phyloP scores from a whole-genome alignment of 805 yeast genomes.

The Kazachstania kunashirensis region DNA sequence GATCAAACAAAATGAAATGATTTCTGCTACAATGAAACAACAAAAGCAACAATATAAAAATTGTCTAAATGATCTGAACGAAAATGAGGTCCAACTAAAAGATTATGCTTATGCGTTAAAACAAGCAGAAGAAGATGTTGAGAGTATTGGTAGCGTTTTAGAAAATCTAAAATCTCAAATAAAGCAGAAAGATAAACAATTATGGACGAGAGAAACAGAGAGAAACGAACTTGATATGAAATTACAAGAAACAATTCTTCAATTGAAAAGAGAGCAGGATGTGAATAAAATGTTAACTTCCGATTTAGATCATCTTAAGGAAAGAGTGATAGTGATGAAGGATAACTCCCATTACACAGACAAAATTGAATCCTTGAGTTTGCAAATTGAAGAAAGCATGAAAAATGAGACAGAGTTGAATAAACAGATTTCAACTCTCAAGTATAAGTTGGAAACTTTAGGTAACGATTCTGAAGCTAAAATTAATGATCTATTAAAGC shows the following conservation, averaged over 20 bases:
- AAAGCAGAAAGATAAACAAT: constrained; percentile 42
- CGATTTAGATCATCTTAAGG: constrained; percentile 44
- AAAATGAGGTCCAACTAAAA: constrained; percentile 60
- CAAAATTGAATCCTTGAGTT: constrained; percentile 46
- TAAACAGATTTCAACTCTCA: constrained; percentile 53
- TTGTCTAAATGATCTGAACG: constrained; percentile 61
- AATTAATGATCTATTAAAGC: constrained; percentile 33
- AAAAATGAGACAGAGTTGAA: constrained; percentile 58
- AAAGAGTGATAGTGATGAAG: constrained; percentile 33
- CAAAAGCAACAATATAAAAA: constrained; percentile 68
- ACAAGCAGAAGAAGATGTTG: constrained; percentile 43
- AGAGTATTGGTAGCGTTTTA: constrained; percentile 42
- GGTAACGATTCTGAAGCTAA: constrained; percentile 32
- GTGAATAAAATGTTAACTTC: constrained; percentile 44
- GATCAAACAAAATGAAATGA: constrained; percentile 44
- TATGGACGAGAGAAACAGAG: constrained; percentile 45
- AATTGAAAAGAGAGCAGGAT: constrained; percentile 40
- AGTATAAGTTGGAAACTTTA: constrained; percentile 50
- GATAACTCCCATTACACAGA: constrained; percentile 37
- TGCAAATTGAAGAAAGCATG: constrained; percentile 44
- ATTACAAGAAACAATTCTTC: constrained; percentile 47
- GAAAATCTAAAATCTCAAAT: constrained; percentile 44
- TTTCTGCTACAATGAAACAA: constrained; percentile 44
- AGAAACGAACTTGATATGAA: constrained; percentile 45
- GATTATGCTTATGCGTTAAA: constrained; percentile 42